phyloP scores from a whole-genome alignment of 257 asterid species.

The Cruciata laevipes region DNA sequence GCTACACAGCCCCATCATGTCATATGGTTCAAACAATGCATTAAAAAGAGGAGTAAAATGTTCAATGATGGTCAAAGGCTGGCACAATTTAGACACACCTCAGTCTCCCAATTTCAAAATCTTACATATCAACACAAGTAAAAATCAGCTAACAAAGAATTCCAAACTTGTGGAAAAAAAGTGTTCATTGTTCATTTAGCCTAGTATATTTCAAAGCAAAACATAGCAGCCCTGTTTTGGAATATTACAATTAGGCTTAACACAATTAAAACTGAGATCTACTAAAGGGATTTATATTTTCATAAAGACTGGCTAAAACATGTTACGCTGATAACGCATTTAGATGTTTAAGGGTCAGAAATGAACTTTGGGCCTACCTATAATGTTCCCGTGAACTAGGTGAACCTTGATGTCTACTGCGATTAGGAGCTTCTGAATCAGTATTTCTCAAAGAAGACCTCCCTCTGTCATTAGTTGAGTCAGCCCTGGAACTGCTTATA shows the following conservation, averaged over 20 bases:
- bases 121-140: not conserved
- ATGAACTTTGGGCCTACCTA: slow-evolving; percentile 35
- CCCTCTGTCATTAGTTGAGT: slow-evolving; percentile 51
- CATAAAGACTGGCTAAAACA: not conserved
- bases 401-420: slow-evolving; percentile 60
- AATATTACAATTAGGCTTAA: not conserved
- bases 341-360: not conserved
- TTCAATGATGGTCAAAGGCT: not conserved
- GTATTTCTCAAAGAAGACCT: slow-evolving; percentile 61
- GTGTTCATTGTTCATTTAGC: not conserved
- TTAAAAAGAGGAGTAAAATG: not conserved
- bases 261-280: not conserved
- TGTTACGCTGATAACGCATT: not conserved
- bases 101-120: not conserved
- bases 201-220: not conserved
- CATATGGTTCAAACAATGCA: not conserved
- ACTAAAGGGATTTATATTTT: not conserved
- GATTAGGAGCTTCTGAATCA: slow-evolving; percentile 51
- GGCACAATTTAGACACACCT: not conserved
- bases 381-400: slow-evolving; percentile 75
- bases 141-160: not conserved
- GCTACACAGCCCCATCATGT: not conserved
- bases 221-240: not conserved
- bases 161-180: not conserved
- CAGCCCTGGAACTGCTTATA: slow-evolving; percentile 37